Conservation (phyloP, 352 stramenopile species). For the Blastocystis sp. region DNA sequence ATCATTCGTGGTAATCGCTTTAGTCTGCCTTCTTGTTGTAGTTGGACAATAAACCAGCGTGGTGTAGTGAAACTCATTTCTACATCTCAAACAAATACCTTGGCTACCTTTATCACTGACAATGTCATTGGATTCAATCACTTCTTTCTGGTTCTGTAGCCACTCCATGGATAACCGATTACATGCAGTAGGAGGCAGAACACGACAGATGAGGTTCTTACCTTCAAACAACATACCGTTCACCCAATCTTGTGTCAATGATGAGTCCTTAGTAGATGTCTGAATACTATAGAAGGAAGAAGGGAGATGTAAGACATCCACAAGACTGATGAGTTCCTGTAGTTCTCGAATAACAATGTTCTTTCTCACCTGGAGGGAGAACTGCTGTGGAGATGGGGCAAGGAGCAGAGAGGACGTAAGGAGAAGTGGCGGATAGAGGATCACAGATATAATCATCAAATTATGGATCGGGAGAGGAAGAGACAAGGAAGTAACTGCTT, state of each 20-base stretch:
- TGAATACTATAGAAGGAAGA: neutral
- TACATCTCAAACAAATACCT: neutral
- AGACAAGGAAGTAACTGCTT: conserved; percentile 3
- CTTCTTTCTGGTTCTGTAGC: neutral
- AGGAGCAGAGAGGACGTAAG: neutral
- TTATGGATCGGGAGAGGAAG: conserved; percentile 15
- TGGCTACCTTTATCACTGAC: too few species aligned
- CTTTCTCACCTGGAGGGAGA: neutral
- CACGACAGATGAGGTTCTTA: conserved; percentile 24
- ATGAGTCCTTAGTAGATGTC: neutral
- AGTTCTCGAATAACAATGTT: neutral
- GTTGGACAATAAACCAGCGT: neutral
- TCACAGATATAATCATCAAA: neutral
- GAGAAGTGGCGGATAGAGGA: conserved; percentile 29
- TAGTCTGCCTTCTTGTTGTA: neutral
- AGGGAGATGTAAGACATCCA: neutral
- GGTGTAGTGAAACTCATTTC: neutral
- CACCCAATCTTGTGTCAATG: conserved; percentile 7
- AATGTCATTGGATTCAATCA: too few species aligned
- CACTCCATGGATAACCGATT: neutral
- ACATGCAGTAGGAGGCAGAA: neutral
- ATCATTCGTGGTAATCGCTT: conserved; percentile 14
- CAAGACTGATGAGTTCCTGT: neutral
- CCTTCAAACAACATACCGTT: conserved; percentile 22
- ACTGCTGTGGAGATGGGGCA: neutral